Conservation (phyloP, 768 basidiomycete genomes). For the Panaeolus cyanescens region DNA sequence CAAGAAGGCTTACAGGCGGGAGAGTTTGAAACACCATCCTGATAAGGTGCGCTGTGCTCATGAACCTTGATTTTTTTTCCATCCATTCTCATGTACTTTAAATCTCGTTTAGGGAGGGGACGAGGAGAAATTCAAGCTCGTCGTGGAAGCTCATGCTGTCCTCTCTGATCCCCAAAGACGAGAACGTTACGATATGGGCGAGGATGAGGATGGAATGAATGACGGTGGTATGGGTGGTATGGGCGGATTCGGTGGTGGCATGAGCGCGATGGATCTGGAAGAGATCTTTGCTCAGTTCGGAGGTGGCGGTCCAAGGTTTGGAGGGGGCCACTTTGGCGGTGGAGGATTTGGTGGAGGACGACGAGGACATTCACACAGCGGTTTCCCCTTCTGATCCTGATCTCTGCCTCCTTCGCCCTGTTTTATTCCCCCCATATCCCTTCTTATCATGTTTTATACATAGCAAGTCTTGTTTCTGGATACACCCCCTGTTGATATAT, state of each 20-base stretch:
- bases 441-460: too few relatives aligned
- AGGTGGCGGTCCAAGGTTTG: constrained; percentile 36
- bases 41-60: constrained; percentile 59
- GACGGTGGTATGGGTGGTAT: constrained; percentile 47
- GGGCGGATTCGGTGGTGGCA: constrained; percentile 42
- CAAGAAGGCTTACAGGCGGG: constrained; percentile 89
- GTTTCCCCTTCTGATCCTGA: constrained; percentile 34
- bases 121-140: constrained; percentile 94
- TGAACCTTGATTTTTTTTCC: constrained; percentile 11
- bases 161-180: constrained; percentile 76
- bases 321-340: constrained; percentile 30
- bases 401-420: neutral
- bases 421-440: too few relatives aligned
- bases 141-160: constrained; percentile 79
- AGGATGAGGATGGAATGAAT: constrained; percentile 73
- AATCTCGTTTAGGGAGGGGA: constrained; percentile 69
- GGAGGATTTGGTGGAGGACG: constrained; percentile 18
- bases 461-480: too few relatives aligned
- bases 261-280: constrained; percentile 53
- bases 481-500: too few relatives aligned
- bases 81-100: neutral
- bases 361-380: constrained; percentile 22
- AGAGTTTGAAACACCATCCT: constrained; percentile 84
- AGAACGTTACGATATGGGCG: constrained; percentile 78
- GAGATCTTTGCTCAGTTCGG: constrained; percentile 69